Base-by-base conservation (phyloP, 768 basidiomycete species). In the Vararia minispora region DNA sequence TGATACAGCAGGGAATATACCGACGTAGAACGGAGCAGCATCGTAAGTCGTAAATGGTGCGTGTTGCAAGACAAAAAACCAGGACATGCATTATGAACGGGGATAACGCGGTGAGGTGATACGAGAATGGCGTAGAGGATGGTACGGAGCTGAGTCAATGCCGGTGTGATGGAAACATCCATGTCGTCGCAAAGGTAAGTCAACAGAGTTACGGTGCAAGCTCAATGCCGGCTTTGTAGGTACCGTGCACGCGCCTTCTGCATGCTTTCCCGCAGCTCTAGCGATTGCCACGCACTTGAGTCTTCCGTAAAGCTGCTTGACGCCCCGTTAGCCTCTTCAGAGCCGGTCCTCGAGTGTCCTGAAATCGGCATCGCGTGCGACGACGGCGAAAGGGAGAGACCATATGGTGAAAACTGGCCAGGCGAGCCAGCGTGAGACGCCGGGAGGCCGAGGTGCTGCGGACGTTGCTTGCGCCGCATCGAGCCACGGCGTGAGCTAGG, bases 261-360 rank as follows among this genome's bases (percentile, higher is more conserved):
- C 83, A 86, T 87, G 20, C 68, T 71, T 58, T 79, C 77, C 40
- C 71, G 66, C 27, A 87, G 52, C 60, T 80, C 76, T 1, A 74
- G 67, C 51, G 78, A 84, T 54, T 72, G 63, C 69, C 73, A 80
- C 7, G 61, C 45, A 22, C 48, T 50, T 30, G 65, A 60, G 35
- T 75, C 73, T 46, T 78, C 79, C 40, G 43, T 54, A 20, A 55
- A 53, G 48, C 51, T 58, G 17, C 40, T 34, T 24, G 42, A 48
- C 28, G 45, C 40, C n/a, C 28, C 33, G 8, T 21, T 34, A 25
- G 29, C 13, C 31, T 33, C 21, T 31, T 30, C 28, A 30, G 54
- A 52, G 46, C 49, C 44, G 44, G 42, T 32, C 45, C 58, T 46
- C 17, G 52, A 52, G 32, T 31, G 39, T 21, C 28, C 32, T 46